Evolutionary conservation across 2,329 filamentous ascomycete species (phyloP), one percentile per base, ranked within the genome.

Genomic region (Massarina eburnea): DNA sequence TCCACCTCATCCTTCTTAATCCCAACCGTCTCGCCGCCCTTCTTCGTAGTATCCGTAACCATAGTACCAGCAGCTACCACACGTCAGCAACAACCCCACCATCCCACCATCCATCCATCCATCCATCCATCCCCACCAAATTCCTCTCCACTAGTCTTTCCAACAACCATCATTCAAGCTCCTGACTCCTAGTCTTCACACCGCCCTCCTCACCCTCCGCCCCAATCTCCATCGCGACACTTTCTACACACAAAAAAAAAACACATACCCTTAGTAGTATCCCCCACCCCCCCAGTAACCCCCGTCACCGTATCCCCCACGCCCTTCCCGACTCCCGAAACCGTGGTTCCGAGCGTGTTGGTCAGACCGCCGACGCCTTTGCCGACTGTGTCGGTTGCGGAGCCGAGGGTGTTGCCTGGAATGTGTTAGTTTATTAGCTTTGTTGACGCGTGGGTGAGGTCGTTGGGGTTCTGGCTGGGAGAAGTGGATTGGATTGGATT

Each of bases 291-390:
- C 37, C 59, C 48, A 7, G 64, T 68, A 5, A 71, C 53, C 0
- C 67, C 67, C 8, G 58, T 57, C 20, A 71, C 59, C 1, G 64
- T 66, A 48, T 71, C 63, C 0, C 68, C 67, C 1, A 71, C 49
- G 2, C 68, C 67, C 45, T 68, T 69, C 0, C 67, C 67, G 8
- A 65, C 50, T 4, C 57, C 58, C 1, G 61, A 48, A 3, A 70
- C 61, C 0, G 64, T 60, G 36, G 67, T 64, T 22, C 67, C 67
- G 4, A 62, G 46, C 0, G 63, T 59, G 22, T 62, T 53, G 1
- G 65, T 68, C 2, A 60, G 56, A 40, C 62, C 60, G 1, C 52
- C 43, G 32, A 69, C 62, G 48, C 64, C 66, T 35, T 65, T 65
- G 41, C 67, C 66, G 29, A 67, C 43, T 1, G 66, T 69, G 46